A percentile compares a stretch with the other conserved stretches of the same genome.
Evolutionary conservation across 2,329 filamentous ascomycete species (phyloP).

Genomic region (Fusarium praegraminearum): DNA sequence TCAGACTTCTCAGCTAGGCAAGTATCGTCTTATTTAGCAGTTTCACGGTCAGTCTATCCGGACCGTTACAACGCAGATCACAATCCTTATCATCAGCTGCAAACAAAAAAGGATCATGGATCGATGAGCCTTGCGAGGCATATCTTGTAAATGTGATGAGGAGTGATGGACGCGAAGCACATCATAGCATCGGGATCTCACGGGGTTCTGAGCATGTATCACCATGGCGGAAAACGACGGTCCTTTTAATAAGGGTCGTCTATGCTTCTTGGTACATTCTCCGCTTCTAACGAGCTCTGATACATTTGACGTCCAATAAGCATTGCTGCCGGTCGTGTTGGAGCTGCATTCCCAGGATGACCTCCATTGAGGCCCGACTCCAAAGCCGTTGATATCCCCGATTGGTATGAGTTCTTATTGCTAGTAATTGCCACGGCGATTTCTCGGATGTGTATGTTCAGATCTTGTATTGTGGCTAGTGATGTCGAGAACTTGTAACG

Average conservation of each 20-base stretch:
- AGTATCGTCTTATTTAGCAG: constrained; percentile 30
- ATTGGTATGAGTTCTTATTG: not conserved
- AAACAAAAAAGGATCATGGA: not conserved
- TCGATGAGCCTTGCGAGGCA: not conserved
- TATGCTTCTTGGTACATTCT: constrained; percentile 32
- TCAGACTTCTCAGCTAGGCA: constrained; percentile 35
- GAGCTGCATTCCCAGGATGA: constrained; percentile 8
- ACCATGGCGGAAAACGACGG: constrained; percentile 41
- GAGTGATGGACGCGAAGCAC: not conserved
- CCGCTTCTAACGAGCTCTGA: constrained; percentile 35
- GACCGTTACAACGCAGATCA: constrained; percentile 10
- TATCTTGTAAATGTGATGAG: constrained; percentile 3
- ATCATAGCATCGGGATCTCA: constrained; percentile 21
- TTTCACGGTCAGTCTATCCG: constrained; percentile 16
- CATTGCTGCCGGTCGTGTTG: constrained; percentile 11
- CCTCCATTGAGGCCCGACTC: constrained; percentile 8
- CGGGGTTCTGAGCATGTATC: constrained; percentile 18
- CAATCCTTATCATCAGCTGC: not conserved
- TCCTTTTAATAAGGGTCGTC: constrained; percentile 35
- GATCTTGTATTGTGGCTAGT: not conserved
- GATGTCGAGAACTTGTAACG: not conserved
- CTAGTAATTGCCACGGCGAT: not conserved
- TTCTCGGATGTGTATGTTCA: constrained; percentile 24
- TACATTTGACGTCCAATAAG: constrained; percentile 33
- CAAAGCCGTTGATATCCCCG: constrained; percentile 36